phyloP scores from a whole-genome alignment of 2,329 filamentous ascomycete species.

The Rhynchosporium graminicola region DNA sequence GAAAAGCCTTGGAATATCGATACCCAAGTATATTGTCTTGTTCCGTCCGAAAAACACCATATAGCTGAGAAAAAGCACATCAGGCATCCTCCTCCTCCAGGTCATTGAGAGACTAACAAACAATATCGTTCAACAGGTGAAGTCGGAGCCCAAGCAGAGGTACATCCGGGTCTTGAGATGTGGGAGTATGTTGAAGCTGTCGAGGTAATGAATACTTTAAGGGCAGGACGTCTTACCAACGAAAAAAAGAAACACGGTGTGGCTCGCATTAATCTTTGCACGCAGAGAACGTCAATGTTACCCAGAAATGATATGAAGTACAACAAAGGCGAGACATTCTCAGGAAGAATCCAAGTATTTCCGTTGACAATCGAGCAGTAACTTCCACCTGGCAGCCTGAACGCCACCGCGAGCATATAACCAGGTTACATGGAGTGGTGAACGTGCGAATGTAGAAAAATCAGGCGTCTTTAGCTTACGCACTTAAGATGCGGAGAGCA shows the following conservation, averaged over 20 bases:
- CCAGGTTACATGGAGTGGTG: not conserved
- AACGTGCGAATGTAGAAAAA: not conserved
- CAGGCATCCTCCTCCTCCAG: too few relatives aligned
- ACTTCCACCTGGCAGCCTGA: not conserved
- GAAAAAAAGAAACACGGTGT: not conserved
- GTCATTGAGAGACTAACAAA: too few relatives aligned
- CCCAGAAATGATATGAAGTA: not conserved
- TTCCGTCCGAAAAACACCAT: too few relatives aligned
- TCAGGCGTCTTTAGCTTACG: not conserved
- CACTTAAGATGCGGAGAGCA: not conserved
- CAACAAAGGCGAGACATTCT: not conserved
- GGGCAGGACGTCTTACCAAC: not conserved
- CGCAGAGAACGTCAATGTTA: not conserved
- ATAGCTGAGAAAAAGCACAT: too few relatives aligned
- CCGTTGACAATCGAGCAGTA: not conserved
- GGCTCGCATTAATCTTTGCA: not conserved
- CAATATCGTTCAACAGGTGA: too few relatives aligned
- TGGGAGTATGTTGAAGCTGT: too few relatives aligned
- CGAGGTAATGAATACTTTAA: too few relatives aligned
- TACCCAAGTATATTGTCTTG: too few relatives aligned
- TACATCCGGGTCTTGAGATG: too few relatives aligned
- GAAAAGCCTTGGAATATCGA: too few relatives aligned
- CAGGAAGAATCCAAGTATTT: not conserved
- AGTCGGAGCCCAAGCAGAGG: too few relatives aligned
- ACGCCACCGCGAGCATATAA: not conserved